Base-by-base conservation (phyloP, 805 yeast species). In the Starmerella stigmatis region DNA sequence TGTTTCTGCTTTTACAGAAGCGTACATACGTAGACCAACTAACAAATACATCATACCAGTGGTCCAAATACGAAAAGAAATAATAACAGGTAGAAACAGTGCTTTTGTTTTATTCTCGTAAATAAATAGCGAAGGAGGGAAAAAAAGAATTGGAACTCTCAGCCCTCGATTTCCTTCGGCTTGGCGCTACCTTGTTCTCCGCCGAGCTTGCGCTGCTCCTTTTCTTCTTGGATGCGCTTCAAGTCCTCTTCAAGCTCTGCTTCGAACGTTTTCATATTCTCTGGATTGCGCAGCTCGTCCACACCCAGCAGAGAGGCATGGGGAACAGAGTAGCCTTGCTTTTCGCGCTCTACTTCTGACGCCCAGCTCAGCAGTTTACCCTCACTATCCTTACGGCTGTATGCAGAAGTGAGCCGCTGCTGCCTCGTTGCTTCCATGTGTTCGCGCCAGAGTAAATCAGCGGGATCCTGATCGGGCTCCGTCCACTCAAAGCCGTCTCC, bases 381-480 rank as follows among this genome's bases (percentile, higher is more conserved):
- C 16, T 49, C 46, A 16, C 45, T 22, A 40, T 50, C 52, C 21
- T 39, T 43, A 7, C 59, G 53, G 31, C 55, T 51, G 36, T 52
- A 56, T 1, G 59, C 53, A 17, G 57, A 50, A 3, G 50, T 51
- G 5, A 56, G 25, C 10, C 59, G 49, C 37, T 43, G 41, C 39
- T 50, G 56, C 17, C 48, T 39, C 3, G 43, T 44, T 15, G 36
- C 37, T 40, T 61, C 63, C 61, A 61, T 55, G 41, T 58, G 57
- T 6, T 52, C 43, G 17, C 56, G 43, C 65, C 65, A 63, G 5
- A 59, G 35, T 11, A 59, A 48, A 17, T 79, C 86, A 0, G 92
- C 94, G 0, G 94, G 94, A 58, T 85, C 94, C 57, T 81, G 81
- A 59, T 84, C 94, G 0, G 94, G 94, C 58, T 84, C 94, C 11